Conservation (phyloP, 2,329 filamentous ascomycete genomes). For the Fusarium nygamai region DNA sequence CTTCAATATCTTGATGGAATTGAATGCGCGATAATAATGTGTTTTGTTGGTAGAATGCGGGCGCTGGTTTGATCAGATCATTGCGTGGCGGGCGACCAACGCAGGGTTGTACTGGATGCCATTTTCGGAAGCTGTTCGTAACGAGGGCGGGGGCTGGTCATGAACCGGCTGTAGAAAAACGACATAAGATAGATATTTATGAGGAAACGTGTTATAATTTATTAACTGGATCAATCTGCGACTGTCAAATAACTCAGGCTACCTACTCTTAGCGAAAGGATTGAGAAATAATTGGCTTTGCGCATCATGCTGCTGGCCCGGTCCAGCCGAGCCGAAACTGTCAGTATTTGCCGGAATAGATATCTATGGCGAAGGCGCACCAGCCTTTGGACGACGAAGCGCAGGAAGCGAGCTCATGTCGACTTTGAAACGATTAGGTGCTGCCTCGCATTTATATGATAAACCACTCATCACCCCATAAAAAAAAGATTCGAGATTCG, state of each 20-base stretch:
- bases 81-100: not conserved
- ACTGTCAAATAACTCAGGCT: not conserved
- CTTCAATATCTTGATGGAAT: not conserved
- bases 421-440: accelerated
- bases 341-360: too few species aligned
- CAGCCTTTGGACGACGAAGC: accelerated
- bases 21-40: not conserved
- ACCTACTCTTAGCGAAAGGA: accelerated
- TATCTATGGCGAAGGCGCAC: accelerated
- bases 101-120: not conserved
- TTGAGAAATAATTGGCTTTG: accelerated
- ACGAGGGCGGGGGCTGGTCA: accelerated
- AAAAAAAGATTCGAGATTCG: not conserved
- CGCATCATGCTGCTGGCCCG: accelerated
- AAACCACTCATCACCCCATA: not conserved
- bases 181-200: accelerated
- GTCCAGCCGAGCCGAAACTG: not conserved
- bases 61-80: not conserved
- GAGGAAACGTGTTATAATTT: not conserved
- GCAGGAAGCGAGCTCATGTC: not conserved
- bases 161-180: too few species aligned
- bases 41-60: accelerated
- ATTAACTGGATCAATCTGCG: not conserved
- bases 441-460: not conserved
- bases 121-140: not conserved